phyloP scores from a whole-genome alignment of 495 filamentous ascomycete genomes.

The Sabuloglossum arenarium region DNA sequence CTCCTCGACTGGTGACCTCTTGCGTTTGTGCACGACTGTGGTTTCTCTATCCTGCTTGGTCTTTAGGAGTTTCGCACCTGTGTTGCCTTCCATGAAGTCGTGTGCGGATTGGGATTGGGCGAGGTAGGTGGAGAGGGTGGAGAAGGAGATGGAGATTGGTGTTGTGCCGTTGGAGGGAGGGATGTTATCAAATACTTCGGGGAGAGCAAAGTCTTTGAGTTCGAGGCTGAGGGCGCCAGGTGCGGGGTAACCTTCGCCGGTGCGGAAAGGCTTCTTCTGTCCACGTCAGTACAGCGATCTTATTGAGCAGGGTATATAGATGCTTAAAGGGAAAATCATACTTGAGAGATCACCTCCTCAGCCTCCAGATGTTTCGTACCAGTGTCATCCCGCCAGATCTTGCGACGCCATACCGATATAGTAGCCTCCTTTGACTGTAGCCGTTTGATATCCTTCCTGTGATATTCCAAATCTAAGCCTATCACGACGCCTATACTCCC shows the following conservation, averaged over 20 bases:
- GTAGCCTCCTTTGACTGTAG: background rate
- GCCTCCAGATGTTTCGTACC: background rate
- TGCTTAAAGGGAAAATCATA: background rate
- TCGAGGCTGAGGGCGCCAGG: background rate
- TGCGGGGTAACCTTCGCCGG: background rate
- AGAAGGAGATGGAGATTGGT: background rate
- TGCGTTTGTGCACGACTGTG: background rate
- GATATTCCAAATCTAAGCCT: conserved; percentile 15
- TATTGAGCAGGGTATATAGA: background rate
- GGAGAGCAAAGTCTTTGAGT: background rate
- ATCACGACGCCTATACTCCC: conserved; percentile 15
- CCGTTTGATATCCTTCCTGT: background rate
- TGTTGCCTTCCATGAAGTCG: background rate
- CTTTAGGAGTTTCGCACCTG: background rate
- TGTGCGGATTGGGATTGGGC: background rate
- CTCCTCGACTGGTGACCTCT: background rate
- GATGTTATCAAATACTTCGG: background rate
- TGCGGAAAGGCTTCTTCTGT: background rate
- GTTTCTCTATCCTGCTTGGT: background rate
- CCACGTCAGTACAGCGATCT: background rate
- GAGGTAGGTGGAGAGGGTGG: background rate
- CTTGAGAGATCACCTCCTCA: background rate
- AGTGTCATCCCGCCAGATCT: background rate
- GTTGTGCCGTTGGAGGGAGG: background rate
- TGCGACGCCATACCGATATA: background rate